phyloP scores from a whole-genome alignment of 2,329 filamentous ascomycete species.

The Fusarium burgessii region DNA sequence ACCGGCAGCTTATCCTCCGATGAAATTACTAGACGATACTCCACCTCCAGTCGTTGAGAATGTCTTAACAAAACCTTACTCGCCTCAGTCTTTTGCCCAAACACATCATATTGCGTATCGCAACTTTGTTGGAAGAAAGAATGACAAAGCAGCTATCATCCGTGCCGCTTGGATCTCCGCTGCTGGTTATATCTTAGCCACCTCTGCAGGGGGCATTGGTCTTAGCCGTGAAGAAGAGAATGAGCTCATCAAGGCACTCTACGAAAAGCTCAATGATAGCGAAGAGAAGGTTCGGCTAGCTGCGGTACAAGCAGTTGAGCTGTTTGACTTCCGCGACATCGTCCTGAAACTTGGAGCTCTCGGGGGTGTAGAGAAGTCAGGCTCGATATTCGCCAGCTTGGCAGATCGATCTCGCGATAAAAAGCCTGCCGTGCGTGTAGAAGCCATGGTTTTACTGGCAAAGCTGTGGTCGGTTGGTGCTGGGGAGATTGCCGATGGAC shows the following conservation, averaged over 20 bases:
- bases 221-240: conserved; percentile 85
- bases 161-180: conserved; percentile 88
- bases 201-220: conserved; percentile 89
- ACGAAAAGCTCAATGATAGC: conserved; percentile 84
- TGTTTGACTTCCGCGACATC: conserved; percentile 83
- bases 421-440: conserved; percentile 82
- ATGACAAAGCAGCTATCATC: conserved; percentile 87
- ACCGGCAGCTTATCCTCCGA: conserved; percentile 85
- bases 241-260: conserved; percentile 77
- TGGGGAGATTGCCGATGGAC: conserved; percentile 85
- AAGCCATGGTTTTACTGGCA: conserved; percentile 86
- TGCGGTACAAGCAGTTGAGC: conserved; percentile 85
- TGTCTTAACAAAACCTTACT: conserved; percentile 83
- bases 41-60: conserved; percentile 61
- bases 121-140: conserved; percentile 84
- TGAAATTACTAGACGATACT: conserved; percentile 70
- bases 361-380: conserved; percentile 79
- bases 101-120: conserved; percentile 83
- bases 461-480: conserved; percentile 94
- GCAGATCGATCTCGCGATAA: conserved; percentile 91
- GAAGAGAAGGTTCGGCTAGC: conserved; percentile 93
- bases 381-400: conserved; percentile 83
- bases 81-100: conserved; percentile 89
- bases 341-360: conserved; percentile 82
- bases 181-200: conserved; percentile 87